Base-by-base conservation (phyloP, 2,329 filamentous ascomycete species). In the Phialophora tarda region DNA sequence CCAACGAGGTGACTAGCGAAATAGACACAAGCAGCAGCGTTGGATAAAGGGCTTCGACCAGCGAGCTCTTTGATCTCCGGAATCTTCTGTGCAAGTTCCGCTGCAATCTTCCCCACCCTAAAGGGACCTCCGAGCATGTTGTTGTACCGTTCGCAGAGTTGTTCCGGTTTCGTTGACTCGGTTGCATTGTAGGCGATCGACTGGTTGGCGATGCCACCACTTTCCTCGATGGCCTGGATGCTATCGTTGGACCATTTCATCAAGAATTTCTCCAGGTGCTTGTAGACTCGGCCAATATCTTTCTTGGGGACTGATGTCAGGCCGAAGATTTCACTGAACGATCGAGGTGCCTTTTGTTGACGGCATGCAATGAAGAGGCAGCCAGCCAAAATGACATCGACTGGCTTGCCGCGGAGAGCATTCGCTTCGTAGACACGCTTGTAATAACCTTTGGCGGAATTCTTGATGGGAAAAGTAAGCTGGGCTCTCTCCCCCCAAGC, bases 281-380 rank as follows among this genome's bases (percentile, higher is more conserved):
- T 99, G 86, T 97, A 99, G 26, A 94, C 94, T 65, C 93, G 85
- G 24, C 95, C 95, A 70, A 99, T 97, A 76, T 99, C 96, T 82
- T 98, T 98, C 83, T 98, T 97, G 67, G 90, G 89, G 30, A 99
- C 94, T 72, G 91, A 92, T 8, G 95, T 99, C 77, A 98, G 84
- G 68, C 92, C 90, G 81, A 91, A 96, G 74, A 99, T 95, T 78
- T 99, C 96, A 57, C 91, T 88, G 81, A 99, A 99, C 3, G 93
- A 96, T 71, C 95, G 91, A 4, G 91, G 90, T 32, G 93, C 90
- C 68, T 89, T 87, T 75, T 92, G 91, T 79, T 97, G 92, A 53
- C 95, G 92, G 78, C 94, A 98, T 48, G 95, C 93, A 74, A 99
- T 94, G 83, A 99, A 98, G 79, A 99, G 95, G 80, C 93, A 97